These are phyloP conservation scores for Lodderomyces margitis DNA, from an alignment of 1,139 yeast species.

Conservation along the genomic window DNA sequence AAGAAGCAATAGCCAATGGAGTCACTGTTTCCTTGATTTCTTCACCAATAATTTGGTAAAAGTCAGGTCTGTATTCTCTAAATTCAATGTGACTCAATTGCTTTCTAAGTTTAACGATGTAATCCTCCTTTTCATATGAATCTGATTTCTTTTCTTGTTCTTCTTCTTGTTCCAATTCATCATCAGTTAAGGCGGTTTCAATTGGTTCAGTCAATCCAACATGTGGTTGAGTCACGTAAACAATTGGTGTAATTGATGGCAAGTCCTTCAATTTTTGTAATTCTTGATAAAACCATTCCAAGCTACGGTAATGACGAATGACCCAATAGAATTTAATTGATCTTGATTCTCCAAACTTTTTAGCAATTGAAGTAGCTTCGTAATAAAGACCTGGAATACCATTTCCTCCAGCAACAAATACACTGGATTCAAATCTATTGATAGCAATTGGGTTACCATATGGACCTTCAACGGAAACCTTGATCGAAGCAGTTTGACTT, in stretches of 20 bases:
- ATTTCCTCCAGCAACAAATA: constrained; percentile 67
- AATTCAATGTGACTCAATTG: constrained; percentile 27
- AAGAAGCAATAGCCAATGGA: constrained; percentile 36
- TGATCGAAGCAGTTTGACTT: constrained; percentile 34
- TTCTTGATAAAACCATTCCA: constrained; percentile 54
- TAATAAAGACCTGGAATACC: constrained; percentile 60
- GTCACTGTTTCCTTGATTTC: constrained; percentile 32
- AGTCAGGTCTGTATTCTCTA: constrained; percentile 42
- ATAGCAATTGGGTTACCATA: constrained; percentile 34
- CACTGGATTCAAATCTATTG: constrained; percentile 50
- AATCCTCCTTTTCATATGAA: constrained; percentile 18
- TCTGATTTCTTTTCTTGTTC: constrained; percentile 16
- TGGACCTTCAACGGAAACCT: constrained; percentile 42
- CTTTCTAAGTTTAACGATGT: constrained; percentile 18
- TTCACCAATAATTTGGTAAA: constrained; percentile 30
- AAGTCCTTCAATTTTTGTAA: constrained; percentile 24
- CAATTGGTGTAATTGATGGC: constrained; percentile 23
- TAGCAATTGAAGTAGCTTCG: constrained; percentile 30
- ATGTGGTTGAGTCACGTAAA: constrained; percentile 39
- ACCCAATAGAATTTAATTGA: constrained; percentile 34
- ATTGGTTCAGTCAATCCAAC: constrained; percentile 15
- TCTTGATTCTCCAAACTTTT: constrained; percentile 13
- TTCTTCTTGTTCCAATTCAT: constrained; percentile 18
- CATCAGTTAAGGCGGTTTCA: constrained; percentile 13
- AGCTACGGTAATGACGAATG: constrained; percentile 38